These are phyloP conservation scores for Arachis monticola DNA, from an alignment of 331 rosid genomes.

Conservation along the genomic window DNA sequence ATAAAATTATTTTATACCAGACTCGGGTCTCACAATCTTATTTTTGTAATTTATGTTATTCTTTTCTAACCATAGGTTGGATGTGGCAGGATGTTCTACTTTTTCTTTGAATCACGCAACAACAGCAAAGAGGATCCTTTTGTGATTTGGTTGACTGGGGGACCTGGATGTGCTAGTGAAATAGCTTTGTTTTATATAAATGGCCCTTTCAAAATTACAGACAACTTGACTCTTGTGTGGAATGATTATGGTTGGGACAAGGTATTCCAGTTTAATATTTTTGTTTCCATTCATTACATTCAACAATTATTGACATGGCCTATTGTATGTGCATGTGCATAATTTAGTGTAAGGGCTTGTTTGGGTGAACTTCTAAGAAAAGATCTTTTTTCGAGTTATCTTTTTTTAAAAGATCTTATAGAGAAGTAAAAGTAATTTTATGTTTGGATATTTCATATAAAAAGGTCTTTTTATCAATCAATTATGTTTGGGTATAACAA, in stretches of 20 bases:
- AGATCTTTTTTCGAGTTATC: no score
- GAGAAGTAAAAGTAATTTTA: no score
- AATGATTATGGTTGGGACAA: constrained; percentile 93
- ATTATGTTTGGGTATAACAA: no score
- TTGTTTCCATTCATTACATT: neutral
- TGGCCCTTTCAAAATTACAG: constrained; percentile 76
- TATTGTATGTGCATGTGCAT: neutral
- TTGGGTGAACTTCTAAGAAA: no score
- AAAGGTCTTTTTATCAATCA: no score
- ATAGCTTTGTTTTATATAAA: constrained; percentile 87
- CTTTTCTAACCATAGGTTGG: constrained; percentile 33
- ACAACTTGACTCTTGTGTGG: constrained; percentile 83
- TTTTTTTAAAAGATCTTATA: no score
- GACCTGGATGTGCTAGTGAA: constrained; percentile 97
- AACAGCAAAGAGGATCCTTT: constrained; percentile 68
- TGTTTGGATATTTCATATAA: no score
- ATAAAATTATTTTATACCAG: neutral
- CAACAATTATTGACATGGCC: constrained; percentile 13
- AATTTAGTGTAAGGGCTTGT: neutral
- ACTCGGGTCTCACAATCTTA: neutral
- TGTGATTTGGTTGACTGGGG: constrained; percentile 95
- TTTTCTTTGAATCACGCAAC: constrained; percentile 82
- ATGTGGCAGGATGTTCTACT: constrained; percentile 83
- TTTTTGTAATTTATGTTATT: neutral
- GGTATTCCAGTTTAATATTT: constrained; percentile 49